These are phyloP conservation scores for Quercus phellos DNA, from an alignment of 331 rosid species.

Conservation along the genomic window DNA sequence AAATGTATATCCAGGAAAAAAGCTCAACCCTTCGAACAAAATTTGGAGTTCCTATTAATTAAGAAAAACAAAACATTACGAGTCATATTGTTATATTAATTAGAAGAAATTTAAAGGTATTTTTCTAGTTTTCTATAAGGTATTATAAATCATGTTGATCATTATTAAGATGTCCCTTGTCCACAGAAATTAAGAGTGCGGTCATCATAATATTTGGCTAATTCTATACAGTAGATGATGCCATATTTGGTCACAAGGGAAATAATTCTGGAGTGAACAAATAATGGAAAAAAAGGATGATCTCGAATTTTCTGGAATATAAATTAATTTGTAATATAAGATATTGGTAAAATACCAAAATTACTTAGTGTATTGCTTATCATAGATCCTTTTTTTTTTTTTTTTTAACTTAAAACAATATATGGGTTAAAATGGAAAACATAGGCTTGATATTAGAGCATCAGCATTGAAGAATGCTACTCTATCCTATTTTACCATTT, in stretches of 20 bases:
- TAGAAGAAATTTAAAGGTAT: background rate
- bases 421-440: too few species aligned
- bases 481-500: too few species aligned
- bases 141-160: background rate
- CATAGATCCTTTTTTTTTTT: too few species aligned
- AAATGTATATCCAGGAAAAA: slow-evolving; percentile 50
- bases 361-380: too few species aligned
- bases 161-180: slow-evolving; percentile 40
- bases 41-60: slow-evolving; percentile 43
- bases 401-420: too few species aligned
- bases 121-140: background rate
- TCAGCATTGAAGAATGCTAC: too few species aligned
- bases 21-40: slow-evolving; percentile 47
- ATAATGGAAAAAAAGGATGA: slow-evolving; percentile 74
- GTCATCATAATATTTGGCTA: slow-evolving; percentile 59
- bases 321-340: too few species aligned
- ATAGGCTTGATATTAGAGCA: too few species aligned
- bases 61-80: background rate
- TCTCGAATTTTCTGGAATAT: slow-evolving; percentile 60
- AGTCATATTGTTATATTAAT: background rate
- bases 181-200: slow-evolving; percentile 20
- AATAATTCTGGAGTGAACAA: slow-evolving; percentile 56
- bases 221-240: slow-evolving; percentile 65
- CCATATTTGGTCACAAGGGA: slow-evolving; percentile 37
- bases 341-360: too few species aligned